Conservation (phyloP, 2,329 filamentous ascomycete genomes). For the Xylaria sp. region DNA sequence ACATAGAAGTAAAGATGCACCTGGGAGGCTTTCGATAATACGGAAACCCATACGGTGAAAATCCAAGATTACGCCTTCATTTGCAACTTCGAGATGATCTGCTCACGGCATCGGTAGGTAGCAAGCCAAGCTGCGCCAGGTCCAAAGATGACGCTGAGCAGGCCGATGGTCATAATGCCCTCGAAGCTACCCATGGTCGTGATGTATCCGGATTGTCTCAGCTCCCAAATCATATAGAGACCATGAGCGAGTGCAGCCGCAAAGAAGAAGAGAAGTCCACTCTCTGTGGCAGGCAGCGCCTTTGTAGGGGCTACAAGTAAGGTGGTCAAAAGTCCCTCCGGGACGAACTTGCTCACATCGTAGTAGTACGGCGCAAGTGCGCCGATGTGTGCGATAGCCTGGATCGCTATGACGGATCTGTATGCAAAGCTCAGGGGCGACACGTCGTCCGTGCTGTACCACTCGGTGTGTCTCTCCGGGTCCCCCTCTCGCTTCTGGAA, state of each 20-base stretch:
- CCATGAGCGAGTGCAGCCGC: not conserved
- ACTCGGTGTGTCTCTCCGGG: slow-evolving; percentile 1
- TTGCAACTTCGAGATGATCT: not conserved
- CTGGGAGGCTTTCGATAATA: not conserved
- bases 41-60: not conserved
- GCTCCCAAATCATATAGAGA: slow-evolving; percentile 24
- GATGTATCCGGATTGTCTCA: slow-evolving; percentile 24
- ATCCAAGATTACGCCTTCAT: not conserved
- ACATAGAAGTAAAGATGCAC: not conserved
- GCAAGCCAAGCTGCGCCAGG: slow-evolving; percentile 23
- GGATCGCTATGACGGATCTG: slow-evolving; percentile 4
- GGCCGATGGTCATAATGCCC: slow-evolving; percentile 1
- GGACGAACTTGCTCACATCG: not conserved
- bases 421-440: slow-evolving; percentile 11
- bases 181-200: slow-evolving; percentile 10
- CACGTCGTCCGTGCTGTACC: slow-evolving; percentile 11
- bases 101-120: slow-evolving; percentile 27
- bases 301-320: not conserved
- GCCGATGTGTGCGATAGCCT: slow-evolving; percentile 10
- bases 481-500: not conserved
- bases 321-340: not conserved
- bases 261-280: slow-evolving; percentile 2
- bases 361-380: not conserved
- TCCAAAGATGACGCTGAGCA: slow-evolving; percentile 18
- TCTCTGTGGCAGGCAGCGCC: not conserved